Base-by-base conservation (phyloP, 73 alveolate genomes). In the Halteria grandinella region DNA sequence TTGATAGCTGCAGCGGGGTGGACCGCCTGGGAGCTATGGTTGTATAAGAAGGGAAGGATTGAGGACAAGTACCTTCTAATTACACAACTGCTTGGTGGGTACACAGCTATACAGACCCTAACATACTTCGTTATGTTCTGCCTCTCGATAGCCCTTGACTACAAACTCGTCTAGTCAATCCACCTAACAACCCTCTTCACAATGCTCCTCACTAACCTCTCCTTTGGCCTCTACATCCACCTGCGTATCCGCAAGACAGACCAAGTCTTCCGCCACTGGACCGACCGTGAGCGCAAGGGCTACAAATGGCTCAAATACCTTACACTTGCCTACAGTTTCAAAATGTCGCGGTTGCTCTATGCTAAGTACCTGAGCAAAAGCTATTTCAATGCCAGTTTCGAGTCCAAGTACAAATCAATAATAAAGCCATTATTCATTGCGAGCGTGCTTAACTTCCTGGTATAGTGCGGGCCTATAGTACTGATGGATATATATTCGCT, bases 381-480 rank as follows among this genome's bases (percentile, higher is more conserved):
- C 18, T 28, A 23, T 1, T 82, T 82, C 36, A 44, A 55, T 71
- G 91, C 91, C 24, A 64, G 77, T 0, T 82, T 82, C 47, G 81
- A 54, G 11, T 62, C 32, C 51, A 55, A 47, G 37, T 72, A 69
- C 37, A 45, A 43, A 12, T 12, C 50, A 6, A 17, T 83, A 32
- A 29, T 75, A 41, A 48, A 51, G 4, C 92, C 92, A 1, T 40
- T 83, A 29, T 45, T 72, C 40, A 10, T 73, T 0, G 55, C 43
- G 24, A 55, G 76, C 18, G 57, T 83, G 0, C 8, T 74, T n/a
- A 41, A 55, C 43, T 55, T 51, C 34, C 27, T 83, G 62, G 0
- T 69, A 3, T 39, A 41, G 37, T 48, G 47, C 21, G 12, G 24
- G 15, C 92, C 92, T 0, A 14, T 73, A 1, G 39, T 83, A 17